Conservation (phyloP, 2,329 filamentous ascomycete species). For the Metarhizium guizhouense region DNA sequence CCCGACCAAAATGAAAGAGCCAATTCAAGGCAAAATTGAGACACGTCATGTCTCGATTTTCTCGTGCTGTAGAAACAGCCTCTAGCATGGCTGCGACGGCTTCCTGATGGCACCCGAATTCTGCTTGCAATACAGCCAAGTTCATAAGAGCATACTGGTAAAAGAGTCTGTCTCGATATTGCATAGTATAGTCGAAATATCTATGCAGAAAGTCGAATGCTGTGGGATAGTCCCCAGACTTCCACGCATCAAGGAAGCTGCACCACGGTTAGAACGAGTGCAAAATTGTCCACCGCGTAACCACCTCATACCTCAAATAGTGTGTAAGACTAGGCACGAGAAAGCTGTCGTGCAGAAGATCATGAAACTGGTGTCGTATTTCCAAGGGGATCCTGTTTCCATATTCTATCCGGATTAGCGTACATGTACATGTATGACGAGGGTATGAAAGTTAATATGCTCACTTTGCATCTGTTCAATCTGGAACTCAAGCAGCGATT, state of each 20-base stretch:
- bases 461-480: constrained; percentile 78
- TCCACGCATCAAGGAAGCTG: constrained; percentile 87
- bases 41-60: constrained; percentile 86
- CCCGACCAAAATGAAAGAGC: constrained; percentile 89
- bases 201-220: constrained; percentile 87
- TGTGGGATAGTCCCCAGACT: constrained; percentile 78
- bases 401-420: constrained; percentile 40
- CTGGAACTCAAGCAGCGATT: constrained; percentile 77
- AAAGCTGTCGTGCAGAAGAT: constrained; percentile 57
- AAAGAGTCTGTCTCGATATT: constrained; percentile 70
- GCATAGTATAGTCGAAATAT: constrained; percentile 96
- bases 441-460: constrained; percentile 11
- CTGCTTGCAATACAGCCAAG: constrained; percentile 83
- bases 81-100: constrained; percentile 93
- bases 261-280: background rate
- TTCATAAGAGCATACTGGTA: constrained; percentile 96
- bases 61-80: constrained; percentile 85
- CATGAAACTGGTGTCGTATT: constrained; percentile 61
- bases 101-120: constrained; percentile 86
- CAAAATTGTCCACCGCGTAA: background rate
- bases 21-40: constrained; percentile 93
- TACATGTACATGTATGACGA: background rate
- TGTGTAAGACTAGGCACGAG: constrained; percentile 66
- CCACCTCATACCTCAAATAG: constrained; percentile 53
- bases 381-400: constrained; percentile 70